Conservation (phyloP, 129 eudicot species). For the Pittosporum tobira region DNA sequence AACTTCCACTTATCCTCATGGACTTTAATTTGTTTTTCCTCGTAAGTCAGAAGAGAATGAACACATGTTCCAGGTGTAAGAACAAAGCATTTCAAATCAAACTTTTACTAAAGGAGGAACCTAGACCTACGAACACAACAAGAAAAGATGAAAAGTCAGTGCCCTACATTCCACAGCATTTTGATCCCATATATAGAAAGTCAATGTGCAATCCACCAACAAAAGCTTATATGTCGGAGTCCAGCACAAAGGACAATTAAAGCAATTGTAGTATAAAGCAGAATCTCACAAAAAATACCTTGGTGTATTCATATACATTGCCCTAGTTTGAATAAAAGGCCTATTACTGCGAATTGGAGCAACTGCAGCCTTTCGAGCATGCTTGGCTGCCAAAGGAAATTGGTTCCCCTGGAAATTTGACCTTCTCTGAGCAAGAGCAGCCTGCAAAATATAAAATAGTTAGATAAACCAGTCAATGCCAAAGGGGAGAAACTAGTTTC, state of each 20-base stretch:
- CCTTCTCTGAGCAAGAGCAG: constrained; percentile 76
- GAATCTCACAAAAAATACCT: constrained; percentile 33
- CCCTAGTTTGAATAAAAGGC: constrained; percentile 35
- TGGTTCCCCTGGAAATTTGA: constrained; percentile 64
- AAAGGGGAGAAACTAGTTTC: neutral
- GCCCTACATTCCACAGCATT: neutral
- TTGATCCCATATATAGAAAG: neutral
- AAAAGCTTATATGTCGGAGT: constrained; percentile 4
- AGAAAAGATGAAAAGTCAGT: neutral
- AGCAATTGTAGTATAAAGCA: too few relatives aligned
- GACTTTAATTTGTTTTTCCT: too few relatives aligned
- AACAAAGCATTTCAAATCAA: neutral
- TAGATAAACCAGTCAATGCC: neutral
- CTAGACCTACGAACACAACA: neutral
- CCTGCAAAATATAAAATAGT: constrained; percentile 29
- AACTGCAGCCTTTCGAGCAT: constrained; percentile 74
- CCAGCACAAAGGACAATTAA: neutral
- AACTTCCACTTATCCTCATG: neutral
- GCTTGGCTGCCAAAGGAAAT: constrained; percentile 71
- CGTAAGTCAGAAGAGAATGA: neutral
- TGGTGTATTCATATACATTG: constrained; percentile 40
- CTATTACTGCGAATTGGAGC: constrained; percentile 57
- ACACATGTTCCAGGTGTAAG: too few relatives aligned
- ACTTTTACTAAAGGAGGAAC: neutral
- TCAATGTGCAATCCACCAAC: constrained; percentile 1